phyloP scores from a whole-genome alignment of 495 filamentous ascomycete genomes.

The Aspergillus funiculosus region DNA sequence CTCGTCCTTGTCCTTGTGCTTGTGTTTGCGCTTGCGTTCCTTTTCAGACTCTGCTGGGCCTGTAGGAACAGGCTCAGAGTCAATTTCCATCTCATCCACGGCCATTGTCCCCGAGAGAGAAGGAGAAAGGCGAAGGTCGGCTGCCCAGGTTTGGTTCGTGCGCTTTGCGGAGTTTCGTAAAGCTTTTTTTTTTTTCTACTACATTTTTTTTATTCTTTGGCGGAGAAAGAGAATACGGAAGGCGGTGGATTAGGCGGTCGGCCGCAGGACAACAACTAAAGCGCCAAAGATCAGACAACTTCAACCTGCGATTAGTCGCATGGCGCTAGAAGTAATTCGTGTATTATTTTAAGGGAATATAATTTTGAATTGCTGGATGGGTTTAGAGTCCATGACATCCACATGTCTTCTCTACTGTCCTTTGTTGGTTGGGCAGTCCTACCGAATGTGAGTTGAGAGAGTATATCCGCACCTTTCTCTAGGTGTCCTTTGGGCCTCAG shows the following conservation, averaged over 20 bases:
- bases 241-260: constrained; percentile 36
- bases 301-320: background rate
- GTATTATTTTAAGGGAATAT: background rate
- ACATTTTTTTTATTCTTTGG: constrained; percentile 19
- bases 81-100: constrained; percentile 42
- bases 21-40: constrained; percentile 52
- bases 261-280: background rate
- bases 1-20: constrained; percentile 24
- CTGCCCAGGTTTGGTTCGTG: constrained; percentile 16
- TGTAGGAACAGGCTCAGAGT: constrained; percentile 20
- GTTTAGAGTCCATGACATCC: constrained; percentile 13
- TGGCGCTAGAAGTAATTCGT: too few species aligned
- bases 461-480: background rate
- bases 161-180: constrained; percentile 21
- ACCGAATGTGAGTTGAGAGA: constrained; percentile 54
- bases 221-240: constrained; percentile 17
- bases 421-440: constrained; percentile 76
- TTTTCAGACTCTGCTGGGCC: constrained; percentile 35
- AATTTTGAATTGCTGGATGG: background rate
- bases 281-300: background rate
- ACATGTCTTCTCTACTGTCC: constrained; percentile 54
- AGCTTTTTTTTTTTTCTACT: constrained; percentile 35
- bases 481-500: background rate
- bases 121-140: constrained; percentile 23
- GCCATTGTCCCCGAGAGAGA: constrained; percentile 34